Evolutionary conservation across 2,329 filamentous ascomycete genomes (phyloP).

Genomic region (Onygenales sp.): DNA sequence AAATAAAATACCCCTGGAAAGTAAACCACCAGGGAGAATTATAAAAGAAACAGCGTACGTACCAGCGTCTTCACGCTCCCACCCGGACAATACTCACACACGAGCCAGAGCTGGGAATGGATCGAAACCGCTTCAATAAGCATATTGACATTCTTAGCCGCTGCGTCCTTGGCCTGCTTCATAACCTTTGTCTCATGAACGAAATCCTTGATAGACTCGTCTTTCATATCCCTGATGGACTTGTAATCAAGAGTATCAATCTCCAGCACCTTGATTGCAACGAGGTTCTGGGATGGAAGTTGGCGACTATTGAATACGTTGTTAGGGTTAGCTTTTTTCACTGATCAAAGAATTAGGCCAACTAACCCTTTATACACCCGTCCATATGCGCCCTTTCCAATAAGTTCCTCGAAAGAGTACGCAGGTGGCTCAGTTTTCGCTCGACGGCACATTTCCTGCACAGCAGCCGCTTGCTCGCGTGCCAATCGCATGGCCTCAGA

Average conservation of each 20-base stretch:
- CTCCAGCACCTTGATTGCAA: slow-evolving; percentile 44
- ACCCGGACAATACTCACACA: slow-evolving; percentile 58
- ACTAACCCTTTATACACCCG: slow-evolving; percentile 41
- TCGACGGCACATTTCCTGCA: slow-evolving; percentile 38
- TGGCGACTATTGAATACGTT: slow-evolving; percentile 19
- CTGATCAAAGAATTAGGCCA: not conserved
- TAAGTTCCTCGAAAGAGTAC: slow-evolving; percentile 42
- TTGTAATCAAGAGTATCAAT: slow-evolving; percentile 41
- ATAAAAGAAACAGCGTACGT: slow-evolving; percentile 20
- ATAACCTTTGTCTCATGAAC: slow-evolving; percentile 55
- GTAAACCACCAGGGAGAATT: not conserved
- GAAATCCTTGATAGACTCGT: slow-evolving; percentile 45
- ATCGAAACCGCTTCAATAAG: slow-evolving; percentile 55
- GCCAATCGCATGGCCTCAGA: slow-evolving; percentile 39
- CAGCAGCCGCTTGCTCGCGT: slow-evolving; percentile 35
- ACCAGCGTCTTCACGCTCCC: slow-evolving; percentile 57
- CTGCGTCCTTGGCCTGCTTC: slow-evolving; percentile 52
- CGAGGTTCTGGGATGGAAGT: slow-evolving; percentile 29
- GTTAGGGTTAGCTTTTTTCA: slow-evolving; percentile 4
- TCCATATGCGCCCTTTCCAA: slow-evolving; percentile 43
- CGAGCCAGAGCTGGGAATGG: slow-evolving; percentile 56
- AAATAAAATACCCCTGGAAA: not conserved
- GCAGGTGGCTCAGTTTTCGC: slow-evolving; percentile 35
- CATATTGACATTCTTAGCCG: slow-evolving; percentile 54
- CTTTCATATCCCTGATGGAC: slow-evolving; percentile 35